Evolutionary conservation across 345 rosid genomes (phyloP).

Genomic region (Salix brachista): DNA sequence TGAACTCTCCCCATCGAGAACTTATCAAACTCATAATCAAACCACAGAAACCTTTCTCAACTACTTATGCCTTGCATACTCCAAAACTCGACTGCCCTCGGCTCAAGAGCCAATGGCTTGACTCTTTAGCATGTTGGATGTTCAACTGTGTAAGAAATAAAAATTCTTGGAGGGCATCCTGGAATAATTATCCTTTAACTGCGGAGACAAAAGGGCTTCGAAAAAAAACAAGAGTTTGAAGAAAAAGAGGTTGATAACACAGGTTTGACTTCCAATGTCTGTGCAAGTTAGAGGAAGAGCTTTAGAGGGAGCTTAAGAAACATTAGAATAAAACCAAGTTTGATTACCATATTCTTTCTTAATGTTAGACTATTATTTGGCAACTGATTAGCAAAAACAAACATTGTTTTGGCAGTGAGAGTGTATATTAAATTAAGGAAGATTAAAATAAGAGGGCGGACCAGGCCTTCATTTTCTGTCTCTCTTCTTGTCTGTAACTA

Average conservation of each 20-base stretch:
- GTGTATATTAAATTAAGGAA: conserved; percentile 12
- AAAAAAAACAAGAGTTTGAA: conserved; percentile 7
- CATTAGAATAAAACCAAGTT: conserved; percentile 26
- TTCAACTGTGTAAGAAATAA: neutral
- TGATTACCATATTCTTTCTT: conserved; percentile 20
- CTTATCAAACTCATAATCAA: conserved; percentile 22
- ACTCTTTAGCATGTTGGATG: too few species aligned
- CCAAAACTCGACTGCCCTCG: neutral
- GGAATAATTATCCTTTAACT: neutral
- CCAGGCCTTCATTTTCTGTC: conserved; percentile 37
- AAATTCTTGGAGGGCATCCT: neutral
- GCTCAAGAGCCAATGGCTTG: neutral
- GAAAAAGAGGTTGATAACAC: conserved; percentile 16
- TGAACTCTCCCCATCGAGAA: conserved; percentile 30
- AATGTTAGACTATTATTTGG: conserved; percentile 13
- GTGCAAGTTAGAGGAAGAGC: conserved; percentile 21
- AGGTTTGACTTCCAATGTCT: conserved; percentile 48
- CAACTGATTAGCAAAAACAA: conserved; percentile 5
- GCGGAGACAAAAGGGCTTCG: conserved; percentile 2
- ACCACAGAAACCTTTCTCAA: neutral
- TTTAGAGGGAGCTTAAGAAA: conserved; percentile 13
- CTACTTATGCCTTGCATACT: neutral
- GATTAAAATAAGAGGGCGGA: conserved; percentile 34
- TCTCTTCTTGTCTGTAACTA: conserved; percentile 49
- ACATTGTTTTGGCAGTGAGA: conserved; percentile 24